Conservation (phyloP, 768 basidiomycete genomes). For the Rickenella mellea region DNA sequence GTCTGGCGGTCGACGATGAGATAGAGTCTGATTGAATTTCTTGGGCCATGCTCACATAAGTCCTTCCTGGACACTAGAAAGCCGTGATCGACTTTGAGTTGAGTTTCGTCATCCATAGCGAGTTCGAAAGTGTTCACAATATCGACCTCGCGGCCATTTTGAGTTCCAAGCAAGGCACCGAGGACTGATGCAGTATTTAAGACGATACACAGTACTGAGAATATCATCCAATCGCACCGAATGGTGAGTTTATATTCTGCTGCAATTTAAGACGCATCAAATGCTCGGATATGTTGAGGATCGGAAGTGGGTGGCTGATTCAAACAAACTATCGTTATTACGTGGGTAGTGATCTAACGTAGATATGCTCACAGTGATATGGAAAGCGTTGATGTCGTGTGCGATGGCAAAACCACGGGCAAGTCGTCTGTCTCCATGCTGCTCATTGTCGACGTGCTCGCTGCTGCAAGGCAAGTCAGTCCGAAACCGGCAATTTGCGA, state of each 20-base stretch:
- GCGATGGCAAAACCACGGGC: constrained; percentile 64
- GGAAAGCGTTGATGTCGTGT: constrained; percentile 63
- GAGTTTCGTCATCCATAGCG: constrained; percentile 43
- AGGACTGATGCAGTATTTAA: constrained; percentile 44
- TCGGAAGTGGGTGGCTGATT: constrained; percentile 86
- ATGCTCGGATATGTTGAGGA: constrained; percentile 95
- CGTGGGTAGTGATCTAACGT: not conserved
- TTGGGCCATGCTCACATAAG: constrained; percentile 53
- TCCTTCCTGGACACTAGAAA: constrained; percentile 79
- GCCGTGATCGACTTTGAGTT: constrained; percentile 62
- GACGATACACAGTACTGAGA: not conserved
- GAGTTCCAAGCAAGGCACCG: constrained; percentile 89
- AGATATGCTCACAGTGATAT: constrained; percentile 52
- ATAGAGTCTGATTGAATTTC: not conserved
- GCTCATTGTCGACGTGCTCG: constrained; percentile 21
- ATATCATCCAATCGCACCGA: constrained; percentile 35
- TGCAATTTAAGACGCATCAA: constrained; percentile 79
- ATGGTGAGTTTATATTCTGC: constrained; percentile 47
- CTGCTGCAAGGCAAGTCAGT: not conserved
- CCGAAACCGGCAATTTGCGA: not conserved
- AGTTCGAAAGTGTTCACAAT: constrained; percentile 97
- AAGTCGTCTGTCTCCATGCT: constrained; percentile 76
- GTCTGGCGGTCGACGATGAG: constrained; percentile 37
- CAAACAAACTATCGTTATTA: constrained; percentile 14
- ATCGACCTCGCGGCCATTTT: constrained; percentile 90